Percentiles rank a stretch among this genome's conserved stretches.
phyloP scores from a whole-genome alignment of 768 basidiomycete genomes.

The Tulasnella sp. region DNA sequence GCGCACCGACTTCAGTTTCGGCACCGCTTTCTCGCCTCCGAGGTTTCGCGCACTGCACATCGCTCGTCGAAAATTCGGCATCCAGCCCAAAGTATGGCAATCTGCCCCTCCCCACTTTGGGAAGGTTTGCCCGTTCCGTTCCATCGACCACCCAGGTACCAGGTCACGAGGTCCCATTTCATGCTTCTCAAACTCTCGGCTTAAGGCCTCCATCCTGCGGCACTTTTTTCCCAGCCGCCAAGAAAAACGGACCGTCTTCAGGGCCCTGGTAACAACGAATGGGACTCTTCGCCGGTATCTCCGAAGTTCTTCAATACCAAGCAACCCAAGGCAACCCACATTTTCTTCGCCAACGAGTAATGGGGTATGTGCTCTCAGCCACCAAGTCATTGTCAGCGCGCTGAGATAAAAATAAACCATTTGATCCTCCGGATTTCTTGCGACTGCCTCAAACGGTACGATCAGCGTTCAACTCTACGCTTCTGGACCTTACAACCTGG shows the following conservation, averaged over 20 bases:
- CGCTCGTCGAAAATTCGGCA: neutral
- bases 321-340: neutral
- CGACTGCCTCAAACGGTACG: neutral
- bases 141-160: neutral
- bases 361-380: too few relatives aligned
- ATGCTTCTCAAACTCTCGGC: neutral
- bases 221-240: neutral
- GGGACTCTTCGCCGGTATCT: neutral
- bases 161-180: neutral
- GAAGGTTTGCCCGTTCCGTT: neutral
- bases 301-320: neutral
- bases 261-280: neutral
- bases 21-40: neutral
- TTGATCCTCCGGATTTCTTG: neutral
- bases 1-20: neutral
- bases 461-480: neutral
- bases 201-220: neutral
- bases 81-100: neutral
- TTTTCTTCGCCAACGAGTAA: neutral
- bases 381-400: neutral
- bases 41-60: neutral
- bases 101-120: neutral
- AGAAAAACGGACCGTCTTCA: neutral
- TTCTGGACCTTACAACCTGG: neutral
- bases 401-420: neutral